Conservation (phyloP, 2,329 filamentous ascomycete genomes). For the Westerdykella aurantiaca region DNA sequence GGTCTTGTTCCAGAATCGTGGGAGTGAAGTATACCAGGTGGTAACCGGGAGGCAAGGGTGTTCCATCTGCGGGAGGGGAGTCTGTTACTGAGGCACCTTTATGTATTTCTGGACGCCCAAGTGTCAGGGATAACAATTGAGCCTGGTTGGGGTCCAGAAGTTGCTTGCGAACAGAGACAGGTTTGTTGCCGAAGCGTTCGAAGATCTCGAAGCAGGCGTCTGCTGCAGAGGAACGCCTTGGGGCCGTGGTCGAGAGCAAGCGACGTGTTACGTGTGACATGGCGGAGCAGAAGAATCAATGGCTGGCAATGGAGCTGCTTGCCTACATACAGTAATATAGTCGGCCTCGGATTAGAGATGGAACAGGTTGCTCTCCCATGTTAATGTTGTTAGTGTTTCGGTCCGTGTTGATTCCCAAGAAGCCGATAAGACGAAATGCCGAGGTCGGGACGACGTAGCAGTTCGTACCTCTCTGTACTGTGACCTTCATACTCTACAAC, state of each 20-base stretch:
- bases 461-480: too few relatives aligned
- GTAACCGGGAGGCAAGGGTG: slow-evolving; percentile 59
- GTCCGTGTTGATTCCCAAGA: too few relatives aligned
- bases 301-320: too few relatives aligned
- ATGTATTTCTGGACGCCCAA: slow-evolving; percentile 15
- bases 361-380: too few relatives aligned
- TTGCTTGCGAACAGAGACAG: slow-evolving; percentile 27
- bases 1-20: slow-evolving; percentile 54
- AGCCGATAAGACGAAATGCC: too few relatives aligned
- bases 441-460: too few relatives aligned
- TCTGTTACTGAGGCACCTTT: slow-evolving; percentile 11
- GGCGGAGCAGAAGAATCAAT: background rate
- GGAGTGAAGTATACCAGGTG: slow-evolving; percentile 88
- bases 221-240: slow-evolving; percentile 16
- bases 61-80: slow-evolving; percentile 17
- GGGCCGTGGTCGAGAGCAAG: slow-evolving; percentile 14
- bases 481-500: too few relatives aligned
- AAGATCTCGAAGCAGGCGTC: slow-evolving; percentile 29
- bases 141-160: slow-evolving; percentile 31
- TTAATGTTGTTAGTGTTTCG: too few relatives aligned
- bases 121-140: slow-evolving; percentile 25
- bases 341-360: too few relatives aligned
- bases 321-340: too few relatives aligned
- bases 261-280: slow-evolving; percentile 19
- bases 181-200: slow-evolving; percentile 24